Base-by-base conservation (phyloP, 176 grass and related monocot genomes). In the Eremochloa ophiuroides region DNA sequence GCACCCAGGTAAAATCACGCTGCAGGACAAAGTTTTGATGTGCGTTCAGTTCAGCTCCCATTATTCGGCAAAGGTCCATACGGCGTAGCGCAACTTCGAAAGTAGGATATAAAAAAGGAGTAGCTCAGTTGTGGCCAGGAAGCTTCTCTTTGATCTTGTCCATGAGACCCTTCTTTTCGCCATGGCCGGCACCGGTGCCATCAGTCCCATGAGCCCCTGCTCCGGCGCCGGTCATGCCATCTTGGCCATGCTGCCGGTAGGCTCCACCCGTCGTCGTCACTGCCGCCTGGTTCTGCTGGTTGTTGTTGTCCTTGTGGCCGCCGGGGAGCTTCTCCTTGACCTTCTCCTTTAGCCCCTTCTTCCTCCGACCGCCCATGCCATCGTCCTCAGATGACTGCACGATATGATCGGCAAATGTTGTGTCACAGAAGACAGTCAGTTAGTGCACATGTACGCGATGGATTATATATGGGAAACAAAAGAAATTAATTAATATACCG, bases 321-420 rank as follows among this genome's bases (percentile, higher is more conserved):
- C 85, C 85, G 0, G 88, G 88, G 14, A 94, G 17, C 41, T 91
- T 91, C 81, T 91, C 88, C 82, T 86, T 93, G 23, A 93, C 83
- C 85, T 90, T 93, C 51, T 93, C 91, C 63, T 90, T 93, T 8
- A 93, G 11, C 28, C 85, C 69, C 62, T 94, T 94, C 90, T 91
- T 91, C 84, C 89, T 85, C 33, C 88, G 61, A 12, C 92, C 86
- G 10, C 92, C 92, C 64, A 86, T 60, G 10, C 83, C 88, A 2
- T 94, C 92, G 42, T 94, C 92, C 83, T 94, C 92, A 0, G 86
- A 56, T 56, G 51, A 56, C 51, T 56, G 8, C 15, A 56, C 51
- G 18, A n/a, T 51, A 51, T 22, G 48, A 51, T 51, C 43, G 13
- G 43, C 13, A 44, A 47, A n/a, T n/a, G n/a, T n/a, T n/a, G n/a